Evolutionary conservation across 768 basidiomycete species (phyloP).

Genomic region (Paxillus involutus): DNA sequence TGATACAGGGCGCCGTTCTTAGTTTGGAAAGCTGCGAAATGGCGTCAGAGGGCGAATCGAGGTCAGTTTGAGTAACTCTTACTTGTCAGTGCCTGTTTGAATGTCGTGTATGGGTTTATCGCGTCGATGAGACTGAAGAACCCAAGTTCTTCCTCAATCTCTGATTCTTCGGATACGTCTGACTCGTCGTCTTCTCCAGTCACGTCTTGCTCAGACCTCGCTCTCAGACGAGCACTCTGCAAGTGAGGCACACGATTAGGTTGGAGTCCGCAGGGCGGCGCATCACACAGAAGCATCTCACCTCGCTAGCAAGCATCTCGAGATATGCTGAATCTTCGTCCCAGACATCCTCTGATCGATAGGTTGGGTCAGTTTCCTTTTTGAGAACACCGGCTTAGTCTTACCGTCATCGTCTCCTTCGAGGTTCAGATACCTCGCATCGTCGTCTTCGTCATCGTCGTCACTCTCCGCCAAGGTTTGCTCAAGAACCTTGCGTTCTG

Average conservation of each 20-base stretch:
- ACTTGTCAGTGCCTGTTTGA: conserved; percentile 81
- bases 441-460: conserved; percentile 49
- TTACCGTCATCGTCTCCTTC: conserved; percentile 64
- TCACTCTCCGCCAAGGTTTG: conserved; percentile 44
- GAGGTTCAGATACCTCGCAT: conserved; percentile 53
- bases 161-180: conserved; percentile 51
- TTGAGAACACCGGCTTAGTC: conserved; percentile 3
- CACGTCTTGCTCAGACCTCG: conserved; percentile 48
- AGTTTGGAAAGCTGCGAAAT: conserved; percentile 67
- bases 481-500: conserved; percentile 63
- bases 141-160: conserved; percentile 80
- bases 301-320: conserved; percentile 84
- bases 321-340: conserved; percentile 88
- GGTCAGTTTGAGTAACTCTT: conserved; percentile 23
- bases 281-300: conserved; percentile 27
- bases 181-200: conserved; percentile 31
- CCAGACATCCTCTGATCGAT: conserved; percentile 74
- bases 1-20: conserved; percentile 68
- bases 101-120: conserved; percentile 74
- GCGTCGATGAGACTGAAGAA: conserved; percentile 83
- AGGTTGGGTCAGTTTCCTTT: background rate
- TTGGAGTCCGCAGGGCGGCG: background rate
- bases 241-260: background rate
- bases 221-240: conserved; percentile 73
- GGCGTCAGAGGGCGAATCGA: conserved; percentile 5